Conservation (phyloP, 345 rosid genomes). For the Microthlaspi erraticum region DNA sequence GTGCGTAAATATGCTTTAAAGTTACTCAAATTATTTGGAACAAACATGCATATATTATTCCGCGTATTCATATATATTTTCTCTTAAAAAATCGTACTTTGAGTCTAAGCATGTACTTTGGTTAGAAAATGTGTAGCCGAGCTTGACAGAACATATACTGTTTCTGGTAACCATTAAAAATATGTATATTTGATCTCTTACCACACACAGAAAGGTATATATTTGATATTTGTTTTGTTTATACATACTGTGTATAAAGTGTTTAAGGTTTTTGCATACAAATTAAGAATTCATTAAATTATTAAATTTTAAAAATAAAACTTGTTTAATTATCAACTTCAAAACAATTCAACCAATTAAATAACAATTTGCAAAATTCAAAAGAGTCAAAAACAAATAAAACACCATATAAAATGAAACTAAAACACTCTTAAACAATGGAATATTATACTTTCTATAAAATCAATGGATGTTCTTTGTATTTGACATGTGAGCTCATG, state of each 20-base stretch:
- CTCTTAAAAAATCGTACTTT: conserved; percentile 32
- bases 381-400: neutral
- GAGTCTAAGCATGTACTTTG: conserved; percentile 41
- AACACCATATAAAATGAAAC: no score
- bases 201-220: no score
- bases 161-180: neutral
- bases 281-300: no score
- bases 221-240: no score
- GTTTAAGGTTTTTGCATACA: no score
- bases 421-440: no score
- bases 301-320: no score
- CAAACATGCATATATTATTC: conserved; percentile 52
- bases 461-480: neutral
- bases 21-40: conserved; percentile 67
- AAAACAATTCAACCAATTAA: no score
- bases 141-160: conserved; percentile 17
- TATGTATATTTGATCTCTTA: neutral
- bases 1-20: conserved; percentile 58
- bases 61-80: conserved; percentile 22
- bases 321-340: no score
- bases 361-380: no score
- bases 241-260: no score
- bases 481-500: neutral
- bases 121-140: conserved; percentile 16
- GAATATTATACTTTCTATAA: neutral